Evolutionary conservation across 1,139 yeast genomes (phyloP).

Genomic region (Hansenula lynferdii): DNA sequence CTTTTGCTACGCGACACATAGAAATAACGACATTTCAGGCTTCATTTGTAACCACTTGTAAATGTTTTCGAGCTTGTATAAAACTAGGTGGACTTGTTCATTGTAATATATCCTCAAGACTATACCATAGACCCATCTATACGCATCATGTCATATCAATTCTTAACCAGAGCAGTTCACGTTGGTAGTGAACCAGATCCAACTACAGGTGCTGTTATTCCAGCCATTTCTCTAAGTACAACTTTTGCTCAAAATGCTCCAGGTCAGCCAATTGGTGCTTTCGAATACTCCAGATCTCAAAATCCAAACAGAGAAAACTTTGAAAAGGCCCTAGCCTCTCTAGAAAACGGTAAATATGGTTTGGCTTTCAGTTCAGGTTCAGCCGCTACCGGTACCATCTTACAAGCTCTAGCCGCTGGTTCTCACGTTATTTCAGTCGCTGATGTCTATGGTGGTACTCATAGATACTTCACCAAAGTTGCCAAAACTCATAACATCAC

Average conservation of each 20-base stretch:
- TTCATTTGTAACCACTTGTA: neutral
- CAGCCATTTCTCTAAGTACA: slow-evolving; percentile 79
- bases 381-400: slow-evolving; percentile 76
- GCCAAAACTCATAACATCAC: slow-evolving; percentile 77
- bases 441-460: slow-evolving; percentile 93
- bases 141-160: slow-evolving; percentile 29
- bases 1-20: no score
- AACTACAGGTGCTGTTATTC: slow-evolving; percentile 82
- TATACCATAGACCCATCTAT: no score
- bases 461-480: slow-evolving; percentile 84
- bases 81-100: no score
- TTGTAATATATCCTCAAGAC: no score
- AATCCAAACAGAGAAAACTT: slow-evolving; percentile 87
- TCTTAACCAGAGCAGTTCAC: slow-evolving; percentile 82
- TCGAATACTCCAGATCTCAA: slow-evolving; percentile 83
- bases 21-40: slow-evolving; percentile 1
- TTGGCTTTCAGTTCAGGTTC: slow-evolving; percentile 83
- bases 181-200: slow-evolving; percentile 76
- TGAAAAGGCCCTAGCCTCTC: slow-evolving; percentile 74
- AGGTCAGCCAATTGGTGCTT: slow-evolving; percentile 69
- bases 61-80: no score
- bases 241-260: slow-evolving; percentile 83
- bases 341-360: slow-evolving; percentile 75
- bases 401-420: slow-evolving; percentile 70
- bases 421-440: slow-evolving; percentile 78